Conservation (phyloP, 768 basidiomycete genomes). For the Agaricus blazei region DNA sequence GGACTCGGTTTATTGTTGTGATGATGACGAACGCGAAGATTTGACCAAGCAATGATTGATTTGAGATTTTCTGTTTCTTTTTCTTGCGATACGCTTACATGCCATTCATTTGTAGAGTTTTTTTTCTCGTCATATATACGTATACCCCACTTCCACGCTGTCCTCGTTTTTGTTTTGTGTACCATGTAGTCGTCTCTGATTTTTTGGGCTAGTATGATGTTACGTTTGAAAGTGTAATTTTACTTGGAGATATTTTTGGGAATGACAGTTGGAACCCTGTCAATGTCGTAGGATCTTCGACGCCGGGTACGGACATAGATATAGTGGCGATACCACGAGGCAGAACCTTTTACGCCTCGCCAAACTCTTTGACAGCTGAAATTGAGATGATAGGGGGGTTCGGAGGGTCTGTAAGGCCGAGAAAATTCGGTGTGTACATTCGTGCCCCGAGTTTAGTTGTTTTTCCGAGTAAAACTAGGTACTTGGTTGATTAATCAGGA, state of each 20-base stretch:
- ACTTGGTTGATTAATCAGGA: not conserved
- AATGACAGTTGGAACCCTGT: not conserved
- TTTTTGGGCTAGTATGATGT: not conserved
- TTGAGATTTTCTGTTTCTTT: not conserved
- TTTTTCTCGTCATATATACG: too few relatives aligned
- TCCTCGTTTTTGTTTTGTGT: not conserved
- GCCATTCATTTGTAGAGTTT: not conserved
- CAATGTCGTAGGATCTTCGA: too few relatives aligned
- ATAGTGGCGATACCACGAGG: too few relatives aligned
- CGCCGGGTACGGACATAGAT: too few relatives aligned
- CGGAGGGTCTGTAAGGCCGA: too few relatives aligned
- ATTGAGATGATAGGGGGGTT: too few relatives aligned
- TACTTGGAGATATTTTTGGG: not conserved
- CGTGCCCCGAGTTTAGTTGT: not conserved
- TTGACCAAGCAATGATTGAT: not conserved
- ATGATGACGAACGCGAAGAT: not conserved
- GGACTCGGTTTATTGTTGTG: slow-evolving; percentile 12
- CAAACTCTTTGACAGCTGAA: too few relatives aligned
- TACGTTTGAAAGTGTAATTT: not conserved
- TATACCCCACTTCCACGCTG: too few relatives aligned
- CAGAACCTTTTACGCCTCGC: too few relatives aligned
- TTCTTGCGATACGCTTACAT: not conserved
- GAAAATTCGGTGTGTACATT: not conserved
- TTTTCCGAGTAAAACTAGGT: not conserved
- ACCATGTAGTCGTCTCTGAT: not conserved